These are phyloP conservation scores for Metschnikowia reukaufii DNA, from an alignment of 805 yeast genomes.

Conservation along the genomic window DNA sequence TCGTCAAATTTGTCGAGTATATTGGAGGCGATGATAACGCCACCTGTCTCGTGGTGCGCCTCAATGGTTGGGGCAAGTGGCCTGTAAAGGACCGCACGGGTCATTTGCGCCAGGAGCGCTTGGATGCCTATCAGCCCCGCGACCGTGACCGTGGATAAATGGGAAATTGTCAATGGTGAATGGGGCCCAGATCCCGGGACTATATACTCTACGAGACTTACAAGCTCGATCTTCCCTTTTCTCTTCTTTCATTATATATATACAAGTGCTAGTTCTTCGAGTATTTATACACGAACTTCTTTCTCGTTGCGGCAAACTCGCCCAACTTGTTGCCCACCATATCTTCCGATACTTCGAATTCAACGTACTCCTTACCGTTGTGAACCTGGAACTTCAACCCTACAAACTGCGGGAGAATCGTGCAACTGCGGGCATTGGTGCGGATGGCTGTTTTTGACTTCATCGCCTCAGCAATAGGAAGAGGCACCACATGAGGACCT, in stretches of 20 bases:
- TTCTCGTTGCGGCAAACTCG: conserved; percentile 92
- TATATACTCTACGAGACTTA: no score
- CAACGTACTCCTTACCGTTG: conserved; percentile 92
- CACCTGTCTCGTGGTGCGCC: conserved; percentile 78
- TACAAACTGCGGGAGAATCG: conserved; percentile 92
- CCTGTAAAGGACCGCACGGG: conserved; percentile 84
- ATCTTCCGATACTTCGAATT: conserved; percentile 82
- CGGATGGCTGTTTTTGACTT: conserved; percentile 81
- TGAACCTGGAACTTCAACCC: conserved; percentile 94
- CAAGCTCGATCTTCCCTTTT: no score
- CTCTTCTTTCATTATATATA: conserved; percentile 11
- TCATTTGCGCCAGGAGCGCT: conserved; percentile 66
- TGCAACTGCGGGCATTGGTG: conserved; percentile 94
- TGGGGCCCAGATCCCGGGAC: no score
- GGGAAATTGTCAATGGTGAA: no score
- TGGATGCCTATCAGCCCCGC: conserved; percentile 46
- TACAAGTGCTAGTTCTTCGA: conserved; percentile 55
- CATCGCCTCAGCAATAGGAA: conserved; percentile 86
- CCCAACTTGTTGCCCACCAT: conserved; percentile 97
- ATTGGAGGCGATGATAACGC: conserved; percentile 95
- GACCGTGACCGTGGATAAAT: conserved; percentile 13
- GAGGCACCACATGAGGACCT: conserved; percentile 92
- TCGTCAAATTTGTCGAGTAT: conserved; percentile 77
- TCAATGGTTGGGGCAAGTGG: conserved; percentile 96
- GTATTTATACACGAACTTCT: conserved; percentile 78